Percentiles rank a stretch among this genome's conserved stretches.
phyloP scores from a whole-genome alignment of 2,329 filamentous ascomycete genomes.

The Aspergillus hortae region DNA sequence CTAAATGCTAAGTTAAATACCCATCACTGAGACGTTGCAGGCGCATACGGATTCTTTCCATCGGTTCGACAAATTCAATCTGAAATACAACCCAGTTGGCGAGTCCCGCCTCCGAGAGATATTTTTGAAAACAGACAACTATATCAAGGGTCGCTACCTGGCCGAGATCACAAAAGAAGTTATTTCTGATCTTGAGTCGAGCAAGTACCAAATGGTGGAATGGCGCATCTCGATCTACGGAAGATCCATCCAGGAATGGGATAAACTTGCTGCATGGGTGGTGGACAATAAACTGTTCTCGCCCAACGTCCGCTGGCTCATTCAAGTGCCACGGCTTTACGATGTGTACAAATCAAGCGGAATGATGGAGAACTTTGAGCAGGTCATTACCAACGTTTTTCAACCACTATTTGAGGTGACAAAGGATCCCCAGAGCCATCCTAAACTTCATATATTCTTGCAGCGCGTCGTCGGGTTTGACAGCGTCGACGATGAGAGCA shows the following conservation, averaged over 20 bases:
- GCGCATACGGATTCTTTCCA: slow-evolving; percentile 98
- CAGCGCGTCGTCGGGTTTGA: slow-evolving; percentile 96
- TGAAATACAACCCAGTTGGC: slow-evolving; percentile 97
- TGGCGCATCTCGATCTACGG: slow-evolving; percentile 99
- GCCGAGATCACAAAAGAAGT: slow-evolving; percentile 98
- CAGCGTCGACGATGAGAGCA: slow-evolving; percentile 97
- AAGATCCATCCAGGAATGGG: slow-evolving; percentile 89
- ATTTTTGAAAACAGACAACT: slow-evolving; percentile 97
- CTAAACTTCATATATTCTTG: slow-evolving; percentile 90
- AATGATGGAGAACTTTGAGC: slow-evolving; percentile 84
- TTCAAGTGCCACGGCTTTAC: slow-evolving; percentile 90
- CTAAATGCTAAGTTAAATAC: not conserved
- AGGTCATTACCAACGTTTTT: slow-evolving; percentile 88
- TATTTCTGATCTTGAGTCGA: slow-evolving; percentile 92
- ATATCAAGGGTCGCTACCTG: slow-evolving; percentile 90
- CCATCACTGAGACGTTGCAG: slow-evolving; percentile 38
- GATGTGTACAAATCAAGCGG: slow-evolving; percentile 91
- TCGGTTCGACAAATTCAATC: slow-evolving; percentile 98
- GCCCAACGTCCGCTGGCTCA: slow-evolving; percentile 94
- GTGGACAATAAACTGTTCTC: slow-evolving; percentile 98
- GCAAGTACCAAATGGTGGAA: slow-evolving; percentile 99
- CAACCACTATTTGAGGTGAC: slow-evolving; percentile 93
- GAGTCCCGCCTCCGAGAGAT: slow-evolving; percentile 96
- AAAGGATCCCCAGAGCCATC: slow-evolving; percentile 77
- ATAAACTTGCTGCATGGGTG: slow-evolving; percentile 95